Percentiles rank a stretch among this genome's conserved stretches.
These are phyloP conservation scores for Hyphopichia pseudoburtonii DNA, from an alignment of 1,139 yeast genomes.

Conservation along the genomic window DNA sequence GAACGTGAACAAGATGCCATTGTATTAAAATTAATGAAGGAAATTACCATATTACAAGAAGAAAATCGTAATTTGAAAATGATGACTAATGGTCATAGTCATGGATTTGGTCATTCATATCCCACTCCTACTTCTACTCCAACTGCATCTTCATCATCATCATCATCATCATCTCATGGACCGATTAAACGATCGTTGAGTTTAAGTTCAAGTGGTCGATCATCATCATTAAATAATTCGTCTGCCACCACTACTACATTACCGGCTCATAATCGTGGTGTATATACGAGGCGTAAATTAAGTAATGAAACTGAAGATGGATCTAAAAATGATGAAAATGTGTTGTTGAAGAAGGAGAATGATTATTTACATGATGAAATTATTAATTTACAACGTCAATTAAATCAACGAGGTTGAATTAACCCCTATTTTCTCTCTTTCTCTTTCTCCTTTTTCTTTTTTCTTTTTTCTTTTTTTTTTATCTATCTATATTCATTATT, in stretches of 20 bases:
- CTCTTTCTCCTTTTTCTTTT: too few relatives aligned
- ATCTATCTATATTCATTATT: too few relatives aligned
- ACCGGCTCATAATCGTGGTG: too few relatives aligned
- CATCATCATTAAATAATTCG: not conserved
- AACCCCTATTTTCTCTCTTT: too few relatives aligned
- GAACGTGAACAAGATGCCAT: conserved; percentile 71
- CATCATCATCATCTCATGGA: not conserved
- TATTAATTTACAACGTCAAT: conserved; percentile 10
- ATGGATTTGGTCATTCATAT: not conserved
- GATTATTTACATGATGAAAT: conserved; percentile 9
- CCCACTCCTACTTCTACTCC: not conserved
- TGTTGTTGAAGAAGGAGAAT: not conserved
- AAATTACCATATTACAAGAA: conserved; percentile 50
- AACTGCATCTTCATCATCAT: not conserved
- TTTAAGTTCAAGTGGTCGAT: not conserved
- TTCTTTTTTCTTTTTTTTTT: too few relatives aligned
- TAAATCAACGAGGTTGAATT: too few relatives aligned
- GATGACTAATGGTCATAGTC: conserved; percentile 2
- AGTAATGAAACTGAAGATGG: not conserved
- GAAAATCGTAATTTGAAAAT: conserved; percentile 43
- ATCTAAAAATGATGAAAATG: not conserved
- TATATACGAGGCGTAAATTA: too few relatives aligned
- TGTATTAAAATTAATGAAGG: conserved; percentile 57
- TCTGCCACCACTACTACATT: not conserved
- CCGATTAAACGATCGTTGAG: conserved; percentile 1